Percentiles rank a stretch among this genome's conserved stretches.
Conservation (phyloP, 1,284 basidiomycete species). For the Moesziomyces parantarcticus region DNA sequence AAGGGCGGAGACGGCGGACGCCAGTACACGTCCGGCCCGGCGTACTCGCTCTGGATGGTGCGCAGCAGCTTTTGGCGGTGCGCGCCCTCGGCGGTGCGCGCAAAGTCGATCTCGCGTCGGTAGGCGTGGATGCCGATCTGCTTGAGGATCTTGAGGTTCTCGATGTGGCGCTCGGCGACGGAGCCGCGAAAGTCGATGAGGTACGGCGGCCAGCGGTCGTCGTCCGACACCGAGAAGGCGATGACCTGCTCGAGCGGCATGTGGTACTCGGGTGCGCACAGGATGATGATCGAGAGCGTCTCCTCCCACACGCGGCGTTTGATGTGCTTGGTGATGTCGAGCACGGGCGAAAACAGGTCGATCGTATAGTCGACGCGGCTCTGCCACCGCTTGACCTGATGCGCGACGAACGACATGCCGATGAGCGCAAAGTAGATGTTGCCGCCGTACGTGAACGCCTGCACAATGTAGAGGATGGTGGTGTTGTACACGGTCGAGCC, state of each 20-base stretch:
- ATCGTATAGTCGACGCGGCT: constrained; percentile 81
- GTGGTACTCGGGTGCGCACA: constrained; percentile 74
- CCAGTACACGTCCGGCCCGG: constrained; percentile 62
- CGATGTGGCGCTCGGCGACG: constrained; percentile 79
- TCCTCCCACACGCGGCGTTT: constrained; percentile 85
- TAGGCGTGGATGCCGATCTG: constrained; percentile 51
- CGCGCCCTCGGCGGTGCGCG: constrained; percentile 28
- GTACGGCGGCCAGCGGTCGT: constrained; percentile 78
- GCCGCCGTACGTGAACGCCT: constrained; percentile 40
- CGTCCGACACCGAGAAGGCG: constrained; percentile 74
- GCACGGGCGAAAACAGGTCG: constrained; percentile 81
- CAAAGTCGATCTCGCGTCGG: constrained; percentile 32
- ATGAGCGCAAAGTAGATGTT: constrained; percentile 62
- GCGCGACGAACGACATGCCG: constrained; percentile 45
- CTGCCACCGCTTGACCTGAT: constrained; percentile 71
- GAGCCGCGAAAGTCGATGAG: constrained; percentile 77
- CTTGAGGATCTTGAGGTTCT: constrained; percentile 78
- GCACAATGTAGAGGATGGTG: constrained; percentile 56
- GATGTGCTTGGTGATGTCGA: constrained; percentile 77
- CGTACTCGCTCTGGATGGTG: constrained; percentile 49
- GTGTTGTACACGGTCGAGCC: constrained; percentile 59
- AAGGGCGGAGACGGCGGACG: constrained; percentile 49
- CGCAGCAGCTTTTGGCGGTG: constrained; percentile 36
- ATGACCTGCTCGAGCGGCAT: constrained; percentile 76
- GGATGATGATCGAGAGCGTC: constrained; percentile 76